Conservation (phyloP, 169 alveolate species). For the Plasmodium ovale region DNA sequence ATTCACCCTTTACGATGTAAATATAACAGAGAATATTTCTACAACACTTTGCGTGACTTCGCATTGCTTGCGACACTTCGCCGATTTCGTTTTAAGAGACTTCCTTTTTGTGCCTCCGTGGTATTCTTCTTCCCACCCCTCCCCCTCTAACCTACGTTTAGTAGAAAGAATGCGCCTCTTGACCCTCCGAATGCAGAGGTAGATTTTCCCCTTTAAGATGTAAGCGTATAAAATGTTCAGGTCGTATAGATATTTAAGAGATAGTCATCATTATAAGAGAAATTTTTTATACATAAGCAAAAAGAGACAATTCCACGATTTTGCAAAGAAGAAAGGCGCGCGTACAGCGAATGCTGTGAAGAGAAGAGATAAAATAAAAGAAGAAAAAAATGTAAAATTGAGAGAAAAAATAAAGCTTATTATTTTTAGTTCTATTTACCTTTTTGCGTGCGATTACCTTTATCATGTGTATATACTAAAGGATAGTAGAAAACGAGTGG, state of each 20-base stretch:
- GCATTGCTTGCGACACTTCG: too few relatives aligned
- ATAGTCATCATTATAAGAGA: slow-evolving; percentile 6
- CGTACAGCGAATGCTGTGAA: slow-evolving; percentile 15
- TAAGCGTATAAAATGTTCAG: slow-evolving; percentile 26
- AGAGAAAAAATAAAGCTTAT: slow-evolving; percentile 67
- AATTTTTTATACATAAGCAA: slow-evolving; percentile 7
- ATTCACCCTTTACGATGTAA: too few relatives aligned
- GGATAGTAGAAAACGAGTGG: neutral
- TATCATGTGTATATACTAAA: slow-evolving; percentile 62
- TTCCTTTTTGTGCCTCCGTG: too few relatives aligned
- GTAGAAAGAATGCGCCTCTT: neutral
- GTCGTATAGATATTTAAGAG: slow-evolving; percentile 12
- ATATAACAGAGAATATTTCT: too few relatives aligned
- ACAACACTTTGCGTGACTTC: too few relatives aligned
- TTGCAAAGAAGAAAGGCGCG: neutral
- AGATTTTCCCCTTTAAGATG: neutral
- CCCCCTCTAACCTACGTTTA: neutral
- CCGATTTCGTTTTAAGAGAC: neutral
- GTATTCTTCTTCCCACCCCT: neutral
- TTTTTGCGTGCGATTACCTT: slow-evolving; percentile 56
- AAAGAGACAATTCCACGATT: slow-evolving; percentile 23
- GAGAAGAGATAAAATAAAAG: slow-evolving; percentile 34
- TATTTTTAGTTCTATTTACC: slow-evolving; percentile 68
- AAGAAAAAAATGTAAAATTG: slow-evolving; percentile 32
- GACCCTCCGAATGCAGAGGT: neutral